Conservation (phyloP, 768 basidiomycete species). For the Tremella fuciformis region DNA sequence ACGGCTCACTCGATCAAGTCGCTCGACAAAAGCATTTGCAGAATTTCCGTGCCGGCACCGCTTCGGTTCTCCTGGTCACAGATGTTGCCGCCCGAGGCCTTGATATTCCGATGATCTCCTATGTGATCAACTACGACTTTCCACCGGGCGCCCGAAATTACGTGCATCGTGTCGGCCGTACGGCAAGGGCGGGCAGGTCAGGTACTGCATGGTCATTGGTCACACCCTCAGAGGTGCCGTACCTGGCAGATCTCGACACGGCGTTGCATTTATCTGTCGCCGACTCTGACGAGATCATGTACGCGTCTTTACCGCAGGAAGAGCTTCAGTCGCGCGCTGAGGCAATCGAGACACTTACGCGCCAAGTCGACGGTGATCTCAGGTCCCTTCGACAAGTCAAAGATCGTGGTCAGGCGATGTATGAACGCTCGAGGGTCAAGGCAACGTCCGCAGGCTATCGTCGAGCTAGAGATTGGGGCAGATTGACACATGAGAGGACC, state of each 20-base stretch:
- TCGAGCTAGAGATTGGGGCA: neutral
- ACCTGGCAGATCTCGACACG: constrained; percentile 85
- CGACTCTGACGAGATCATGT: constrained; percentile 54
- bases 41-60: constrained; percentile 73
- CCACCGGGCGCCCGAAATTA: constrained; percentile 90
- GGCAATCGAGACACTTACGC: constrained; percentile 56
- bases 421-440: constrained; percentile 87
- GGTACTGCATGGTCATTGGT: constrained; percentile 98
- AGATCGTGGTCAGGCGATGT: constrained; percentile 84
- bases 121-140: constrained; percentile 98
- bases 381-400: constrained; percentile 73
- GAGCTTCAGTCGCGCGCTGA: constrained; percentile 79
- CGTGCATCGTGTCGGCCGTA: constrained; percentile 93
- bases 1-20: constrained; percentile 88
- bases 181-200: constrained; percentile 87
- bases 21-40: constrained; percentile 89
- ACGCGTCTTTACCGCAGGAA: constrained; percentile 74
- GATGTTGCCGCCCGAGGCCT: constrained; percentile 98
- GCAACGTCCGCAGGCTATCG: constrained; percentile 74
- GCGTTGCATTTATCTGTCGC: constrained; percentile 58
- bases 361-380: constrained; percentile 57
- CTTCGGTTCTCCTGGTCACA: constrained; percentile 87
- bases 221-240: constrained; percentile 78
- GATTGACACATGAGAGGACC: neutral
- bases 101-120: constrained; percentile 92